Conservation (phyloP, 2,329 filamentous ascomycete genomes). For the Mycocentrospora acerina region DNA sequence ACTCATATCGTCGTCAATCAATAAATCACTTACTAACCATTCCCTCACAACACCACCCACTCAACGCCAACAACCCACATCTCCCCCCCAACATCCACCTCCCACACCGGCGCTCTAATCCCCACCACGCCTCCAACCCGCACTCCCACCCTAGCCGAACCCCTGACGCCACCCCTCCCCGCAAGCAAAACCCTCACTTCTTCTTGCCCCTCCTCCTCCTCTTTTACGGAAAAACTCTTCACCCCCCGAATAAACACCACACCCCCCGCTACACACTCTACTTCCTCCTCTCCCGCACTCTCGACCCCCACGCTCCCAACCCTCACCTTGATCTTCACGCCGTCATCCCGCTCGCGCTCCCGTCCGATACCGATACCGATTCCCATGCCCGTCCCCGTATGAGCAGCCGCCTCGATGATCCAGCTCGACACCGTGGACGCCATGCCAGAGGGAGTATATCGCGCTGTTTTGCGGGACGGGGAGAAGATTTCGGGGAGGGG, state of each 20-base stretch:
- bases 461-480: conserved; percentile 52
- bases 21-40: conserved; percentile 3
- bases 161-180: conserved; percentile 26
- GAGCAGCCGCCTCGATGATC: conserved; percentile 51
- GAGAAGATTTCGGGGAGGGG: conserved; percentile 57
- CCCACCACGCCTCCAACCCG: conserved; percentile 35
- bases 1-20: conserved; percentile 9
- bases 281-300: conserved; percentile 4
- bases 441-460: conserved; percentile 52
- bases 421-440: conserved; percentile 53
- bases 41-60: conserved; percentile 37
- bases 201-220: conserved; percentile 3
- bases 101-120: conserved; percentile 45
- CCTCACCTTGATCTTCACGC: conserved; percentile 22
- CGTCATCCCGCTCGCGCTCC: conserved; percentile 26
- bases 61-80: conserved; percentile 47
- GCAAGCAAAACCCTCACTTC: conserved; percentile 28
- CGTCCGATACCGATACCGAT: conserved; percentile 6
- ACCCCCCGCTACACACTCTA: conserved; percentile 22
- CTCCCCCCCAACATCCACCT: conserved; percentile 37
- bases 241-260: conserved; percentile 26
- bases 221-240: too few species aligned
- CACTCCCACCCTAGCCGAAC: conserved; percentile 15
- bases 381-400: not conserved
- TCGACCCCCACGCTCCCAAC: conserved; percentile 5